Percentiles rank a stretch among this genome's conserved stretches.
Conservation (phyloP, 208 protist species). For the Acanthamoeba culbertsoni region DNA sequence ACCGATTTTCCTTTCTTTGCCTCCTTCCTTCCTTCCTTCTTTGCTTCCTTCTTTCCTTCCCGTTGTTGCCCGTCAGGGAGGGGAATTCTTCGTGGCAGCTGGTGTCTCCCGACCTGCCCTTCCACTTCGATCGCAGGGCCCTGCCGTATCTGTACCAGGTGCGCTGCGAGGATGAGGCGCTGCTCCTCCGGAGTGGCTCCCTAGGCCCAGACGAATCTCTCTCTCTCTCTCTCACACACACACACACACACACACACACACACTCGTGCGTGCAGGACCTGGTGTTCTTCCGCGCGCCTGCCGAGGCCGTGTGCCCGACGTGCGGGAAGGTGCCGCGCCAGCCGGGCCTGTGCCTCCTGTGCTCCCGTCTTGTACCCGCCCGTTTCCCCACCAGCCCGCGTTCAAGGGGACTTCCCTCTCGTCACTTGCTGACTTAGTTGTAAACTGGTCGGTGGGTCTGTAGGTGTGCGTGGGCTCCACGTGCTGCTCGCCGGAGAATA, state of each 20-base stretch:
- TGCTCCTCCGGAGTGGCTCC: no score
- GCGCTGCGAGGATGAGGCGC: no score
- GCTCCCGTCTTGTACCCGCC: background rate
- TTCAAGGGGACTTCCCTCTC: no score
- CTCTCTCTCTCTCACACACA: no score
- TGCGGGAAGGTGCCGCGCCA: background rate
- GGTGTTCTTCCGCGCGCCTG: background rate
- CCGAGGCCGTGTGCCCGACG: background rate
- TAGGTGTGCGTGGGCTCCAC: background rate
- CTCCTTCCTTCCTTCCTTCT: background rate
- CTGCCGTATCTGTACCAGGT: slow-evolving; percentile 13
- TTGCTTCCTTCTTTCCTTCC: background rate
- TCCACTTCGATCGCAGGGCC: background rate
- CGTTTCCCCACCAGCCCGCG: background rate
- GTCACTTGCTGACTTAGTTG: background rate
- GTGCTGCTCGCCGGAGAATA: background rate
- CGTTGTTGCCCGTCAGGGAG: no score
- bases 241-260: no score
- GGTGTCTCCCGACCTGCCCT: background rate
- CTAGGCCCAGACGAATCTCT: no score
- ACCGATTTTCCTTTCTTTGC: no score
- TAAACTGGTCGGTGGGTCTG: background rate
- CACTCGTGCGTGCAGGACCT: background rate
- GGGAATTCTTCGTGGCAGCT: background rate
- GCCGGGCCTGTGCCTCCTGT: slow-evolving; percentile 1